These are phyloP conservation scores for Eucalyptus guilfoylei DNA, from an alignment of 345 rosid species.

Conservation along the genomic window DNA sequence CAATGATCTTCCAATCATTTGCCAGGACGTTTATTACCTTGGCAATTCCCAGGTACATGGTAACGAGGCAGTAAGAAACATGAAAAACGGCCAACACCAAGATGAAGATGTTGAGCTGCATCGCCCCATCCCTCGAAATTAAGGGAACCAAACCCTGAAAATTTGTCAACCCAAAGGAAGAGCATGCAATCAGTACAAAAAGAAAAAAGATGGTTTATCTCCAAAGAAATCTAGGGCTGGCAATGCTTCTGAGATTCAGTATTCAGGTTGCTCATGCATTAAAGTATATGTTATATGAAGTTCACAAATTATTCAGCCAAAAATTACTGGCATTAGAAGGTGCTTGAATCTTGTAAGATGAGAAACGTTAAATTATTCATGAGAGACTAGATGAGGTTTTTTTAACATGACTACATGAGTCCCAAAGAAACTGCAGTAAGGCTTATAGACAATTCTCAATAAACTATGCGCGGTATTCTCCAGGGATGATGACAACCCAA, in stretches of 20 bases:
- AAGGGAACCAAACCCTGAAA: constrained; percentile 9
- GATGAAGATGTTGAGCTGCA: constrained; percentile 8
- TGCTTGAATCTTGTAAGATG: not conserved
- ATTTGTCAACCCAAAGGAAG: not conserved
- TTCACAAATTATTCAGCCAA: not conserved
- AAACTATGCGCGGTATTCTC: not conserved
- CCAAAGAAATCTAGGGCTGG: not conserved
- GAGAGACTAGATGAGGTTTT: not conserved
- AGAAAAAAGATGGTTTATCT: not conserved
- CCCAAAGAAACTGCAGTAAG: not conserved
- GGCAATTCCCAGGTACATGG: constrained; percentile 11
- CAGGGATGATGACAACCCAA: not conserved
- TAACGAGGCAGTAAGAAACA: constrained; percentile 1
- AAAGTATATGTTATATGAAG: not conserved
- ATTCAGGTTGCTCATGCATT: not conserved
- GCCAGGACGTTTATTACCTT: not conserved
- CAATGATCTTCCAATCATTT: not conserved
- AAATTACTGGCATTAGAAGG: not conserved
- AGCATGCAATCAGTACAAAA: not conserved
- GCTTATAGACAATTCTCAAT: not conserved
- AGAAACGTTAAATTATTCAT: not conserved
- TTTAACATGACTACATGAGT: not conserved
- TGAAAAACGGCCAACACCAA: constrained; percentile 8
- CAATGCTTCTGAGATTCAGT: not conserved
- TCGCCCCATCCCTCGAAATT: constrained; percentile 6